These are phyloP conservation scores for Cichorium intybus DNA, from an alignment of 140 eudicot species.

Conservation along the genomic window DNA sequence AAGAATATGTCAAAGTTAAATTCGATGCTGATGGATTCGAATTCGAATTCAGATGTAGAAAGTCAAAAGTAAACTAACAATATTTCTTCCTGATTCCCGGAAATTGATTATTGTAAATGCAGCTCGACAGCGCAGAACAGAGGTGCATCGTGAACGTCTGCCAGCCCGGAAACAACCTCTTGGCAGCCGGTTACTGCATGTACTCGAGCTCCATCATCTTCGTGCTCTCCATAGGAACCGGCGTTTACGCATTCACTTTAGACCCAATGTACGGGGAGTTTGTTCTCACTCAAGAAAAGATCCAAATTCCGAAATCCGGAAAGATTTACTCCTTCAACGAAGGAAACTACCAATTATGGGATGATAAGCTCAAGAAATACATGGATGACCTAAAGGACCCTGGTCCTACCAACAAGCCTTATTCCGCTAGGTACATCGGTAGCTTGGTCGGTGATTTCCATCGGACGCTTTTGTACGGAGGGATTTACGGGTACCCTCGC, in stretches of 20 bases:
- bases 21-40: neutral
- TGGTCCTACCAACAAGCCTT: conserved; percentile 87
- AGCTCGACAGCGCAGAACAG: conserved; percentile 59
- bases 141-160: conserved; percentile 87
- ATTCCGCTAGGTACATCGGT: conserved; percentile 87
- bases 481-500: conserved; percentile 93
- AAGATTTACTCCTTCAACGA: conserved; percentile 89
- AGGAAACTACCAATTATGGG: conserved; percentile 96
- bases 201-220: conserved; percentile 96
- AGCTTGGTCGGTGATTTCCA: conserved; percentile 97
- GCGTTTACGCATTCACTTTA: conserved; percentile 78
- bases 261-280: conserved; percentile 99
- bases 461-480: conserved; percentile 84
- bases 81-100: too few species aligned
- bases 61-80: too few species aligned
- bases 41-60: neutral
- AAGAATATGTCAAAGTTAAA: neutral
- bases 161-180: conserved; percentile 92
- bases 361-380: conserved; percentile 87
- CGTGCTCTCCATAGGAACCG: conserved; percentile 76
- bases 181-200: conserved; percentile 99
- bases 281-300: conserved; percentile 80
- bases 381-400: conserved; percentile 94
- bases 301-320: conserved; percentile 84
- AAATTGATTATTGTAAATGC: conserved; percentile 22